phyloP scores from a whole-genome alignment of 257 asterid species.

The Penstemon eatonii region DNA sequence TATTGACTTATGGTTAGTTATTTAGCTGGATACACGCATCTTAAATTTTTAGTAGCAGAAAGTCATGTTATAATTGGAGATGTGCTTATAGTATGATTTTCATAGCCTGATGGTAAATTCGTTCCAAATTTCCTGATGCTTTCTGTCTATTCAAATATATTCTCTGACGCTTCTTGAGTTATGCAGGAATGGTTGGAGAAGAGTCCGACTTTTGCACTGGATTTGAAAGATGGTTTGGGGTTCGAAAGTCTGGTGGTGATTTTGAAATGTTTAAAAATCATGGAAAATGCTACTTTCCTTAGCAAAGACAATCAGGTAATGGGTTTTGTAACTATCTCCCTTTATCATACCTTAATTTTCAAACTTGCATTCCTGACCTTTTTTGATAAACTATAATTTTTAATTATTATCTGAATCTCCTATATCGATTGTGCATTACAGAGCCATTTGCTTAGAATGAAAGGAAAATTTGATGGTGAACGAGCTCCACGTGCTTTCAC shows the following conservation, averaged over 20 bases:
- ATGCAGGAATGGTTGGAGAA: slow-evolving; percentile 62
- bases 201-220: slow-evolving; percentile 37
- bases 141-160: background rate
- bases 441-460: slow-evolving; percentile 82
- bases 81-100: background rate
- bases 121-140: background rate
- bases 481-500: slow-evolving; percentile 60
- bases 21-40: slow-evolving; percentile 12
- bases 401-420: slow-evolving; percentile 16
- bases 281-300: slow-evolving; percentile 82
- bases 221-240: slow-evolving; percentile 40
- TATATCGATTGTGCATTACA: slow-evolving; percentile 32
- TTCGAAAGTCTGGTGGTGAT: slow-evolving; percentile 62
- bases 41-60: slow-evolving; percentile 11
- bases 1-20: background rate
- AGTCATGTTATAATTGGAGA: slow-evolving; percentile 6
- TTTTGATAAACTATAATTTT: background rate
- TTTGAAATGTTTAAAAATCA: slow-evolving; percentile 70
- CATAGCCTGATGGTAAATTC: background rate
- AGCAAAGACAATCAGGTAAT: slow-evolving; percentile 73
- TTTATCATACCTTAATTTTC: background rate
- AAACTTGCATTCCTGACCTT: background rate
- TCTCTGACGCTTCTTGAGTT: slow-evolving; percentile 13
- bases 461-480: slow-evolving; percentile 57
- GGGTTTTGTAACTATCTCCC: slow-evolving; percentile 19